Evolutionary conservation across 2,329 filamentous ascomycete genomes (phyloP), one percentile per base, ranked within the genome.

Genomic region (Trichoderma arundinaceum): DNA sequence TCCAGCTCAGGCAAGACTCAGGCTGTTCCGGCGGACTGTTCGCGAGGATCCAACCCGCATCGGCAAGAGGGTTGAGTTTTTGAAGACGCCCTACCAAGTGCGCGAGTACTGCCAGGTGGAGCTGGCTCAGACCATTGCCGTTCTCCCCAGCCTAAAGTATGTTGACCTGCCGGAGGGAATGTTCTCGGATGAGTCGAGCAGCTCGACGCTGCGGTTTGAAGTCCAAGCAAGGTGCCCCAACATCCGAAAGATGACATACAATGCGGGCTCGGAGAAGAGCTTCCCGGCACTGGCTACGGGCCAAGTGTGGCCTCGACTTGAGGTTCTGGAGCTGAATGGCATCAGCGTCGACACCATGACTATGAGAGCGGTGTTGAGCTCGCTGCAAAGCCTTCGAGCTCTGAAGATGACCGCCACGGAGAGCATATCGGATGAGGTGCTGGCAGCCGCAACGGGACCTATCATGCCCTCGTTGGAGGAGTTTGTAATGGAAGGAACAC

Each of bases 71-170:
- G 92, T 97, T 5, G 81, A 89, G 73, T 93, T 90, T 72, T 83
- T 98, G 73, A 96, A 97, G 81, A 88, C 92, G 66, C 92, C 94
- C 7, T 97, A 97, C 77, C 97, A 97, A 94, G 90, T 94, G 62
- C 88, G 94, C 66, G 92, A 97, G 80, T 91, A 91, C 1, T 91
- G 86, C 75, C 92, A 95, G 75, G 86, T 91, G 62, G 91, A 94
- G 69, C 85, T 97, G 56, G 94, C 94, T 9, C 88, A 93, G 58
- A 92, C 91, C 32, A 90, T 97, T 54, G 92, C 92, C 43, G 91
- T 94, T 28, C 84, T 94, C 49, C 92, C 92, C 35, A 93, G 94
- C 73, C 82, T 98, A 51, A 90, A 87, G 75, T 97, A 95, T 76
- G 90, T 97, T 70, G 94, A 98, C 77, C 84, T 98, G 7, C 94